These are phyloP conservation scores for Botryotinia globosa DNA, from an alignment of 2,329 filamentous ascomycete genomes.

Conservation along the genomic window DNA sequence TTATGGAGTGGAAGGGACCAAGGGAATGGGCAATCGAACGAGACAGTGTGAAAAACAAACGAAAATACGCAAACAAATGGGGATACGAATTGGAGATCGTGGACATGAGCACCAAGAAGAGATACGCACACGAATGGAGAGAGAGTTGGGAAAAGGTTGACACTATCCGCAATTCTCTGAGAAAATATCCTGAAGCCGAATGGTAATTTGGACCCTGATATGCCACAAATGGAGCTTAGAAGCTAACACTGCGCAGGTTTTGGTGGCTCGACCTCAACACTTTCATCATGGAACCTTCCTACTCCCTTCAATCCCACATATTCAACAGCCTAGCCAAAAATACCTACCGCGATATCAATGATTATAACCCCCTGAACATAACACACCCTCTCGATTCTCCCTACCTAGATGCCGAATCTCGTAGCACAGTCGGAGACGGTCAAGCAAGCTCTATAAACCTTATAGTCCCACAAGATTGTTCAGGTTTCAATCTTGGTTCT, in stretches of 20 bases:
- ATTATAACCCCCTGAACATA: constrained; percentile 93
- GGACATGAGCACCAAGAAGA: constrained; percentile 98
- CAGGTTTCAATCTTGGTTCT: constrained; percentile 92
- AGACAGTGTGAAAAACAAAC: constrained; percentile 94
- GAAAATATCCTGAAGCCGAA: constrained; percentile 92
- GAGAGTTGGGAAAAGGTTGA: constrained; percentile 99
- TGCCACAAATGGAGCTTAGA: neutral
- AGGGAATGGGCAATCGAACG: constrained; percentile 97
- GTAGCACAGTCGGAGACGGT: constrained; percentile 73
- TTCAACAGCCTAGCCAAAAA: constrained; percentile 74
- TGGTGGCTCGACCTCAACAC: constrained; percentile 99
- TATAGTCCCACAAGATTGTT: constrained; percentile 87
- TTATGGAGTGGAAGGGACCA: constrained; percentile 98
- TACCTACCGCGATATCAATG: constrained; percentile 93
- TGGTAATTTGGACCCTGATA: constrained; percentile 61
- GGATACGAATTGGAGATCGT: constrained; percentile 95
- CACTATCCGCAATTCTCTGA: constrained; percentile 80
- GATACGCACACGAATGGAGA: constrained; percentile 97
- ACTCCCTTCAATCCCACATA: constrained; percentile 85
- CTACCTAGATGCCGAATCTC: constrained; percentile 74
- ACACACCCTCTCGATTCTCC: constrained; percentile 71
- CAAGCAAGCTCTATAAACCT: constrained; percentile 78
- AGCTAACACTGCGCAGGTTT: constrained; percentile 63
- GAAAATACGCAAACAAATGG: constrained; percentile 81
- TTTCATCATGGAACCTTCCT: constrained; percentile 93